These are phyloP conservation scores for Candida alai DNA, from an alignment of 805 yeast species.

Conservation along the genomic window DNA sequence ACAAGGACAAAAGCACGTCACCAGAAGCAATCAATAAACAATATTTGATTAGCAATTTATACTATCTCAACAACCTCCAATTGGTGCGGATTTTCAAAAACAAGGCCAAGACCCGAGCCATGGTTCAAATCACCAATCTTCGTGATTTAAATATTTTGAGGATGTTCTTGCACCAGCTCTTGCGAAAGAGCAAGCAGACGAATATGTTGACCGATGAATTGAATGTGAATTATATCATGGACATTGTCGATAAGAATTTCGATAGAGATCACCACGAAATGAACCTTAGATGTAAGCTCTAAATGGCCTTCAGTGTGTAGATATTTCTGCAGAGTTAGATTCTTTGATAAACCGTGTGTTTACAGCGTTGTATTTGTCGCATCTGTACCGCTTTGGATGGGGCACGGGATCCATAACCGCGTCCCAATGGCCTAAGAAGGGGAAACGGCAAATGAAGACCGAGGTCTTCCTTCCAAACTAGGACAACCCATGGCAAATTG, in stretches of 20 bases:
- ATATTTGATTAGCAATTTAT: conserved; percentile 36
- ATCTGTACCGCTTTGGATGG: too few species aligned
- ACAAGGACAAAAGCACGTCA: conserved; percentile 19
- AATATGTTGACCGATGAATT: conserved; percentile 15
- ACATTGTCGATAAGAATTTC: conserved; percentile 28
- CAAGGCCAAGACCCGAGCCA: conserved; percentile 39
- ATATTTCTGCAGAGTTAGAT: too few species aligned
- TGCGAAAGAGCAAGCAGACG: conserved; percentile 8
- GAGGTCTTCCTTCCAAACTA: too few species aligned
- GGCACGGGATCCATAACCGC: too few species aligned
- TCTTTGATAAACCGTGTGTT: too few species aligned
- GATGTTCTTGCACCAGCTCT: conserved; percentile 20
- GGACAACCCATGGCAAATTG: too few species aligned
- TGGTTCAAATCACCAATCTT: conserved; percentile 27
- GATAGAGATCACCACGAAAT: conserved; percentile 13
- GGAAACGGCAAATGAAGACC: too few species aligned
- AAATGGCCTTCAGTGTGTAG: too few species aligned
- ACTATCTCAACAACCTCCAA: conserved; percentile 32
- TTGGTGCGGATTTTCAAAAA: conserved; percentile 37
- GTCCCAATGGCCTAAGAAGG: too few species aligned
- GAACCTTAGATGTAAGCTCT: conserved; percentile 12
- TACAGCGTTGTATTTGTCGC: too few species aligned
- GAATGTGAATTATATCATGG: conserved; percentile 28
- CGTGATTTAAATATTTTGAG: conserved; percentile 25
- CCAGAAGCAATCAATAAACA: conserved; percentile 40